Base-by-base conservation (phyloP, 1,284 basidiomycete genomes). In the Trichosporon sp. region DNA sequence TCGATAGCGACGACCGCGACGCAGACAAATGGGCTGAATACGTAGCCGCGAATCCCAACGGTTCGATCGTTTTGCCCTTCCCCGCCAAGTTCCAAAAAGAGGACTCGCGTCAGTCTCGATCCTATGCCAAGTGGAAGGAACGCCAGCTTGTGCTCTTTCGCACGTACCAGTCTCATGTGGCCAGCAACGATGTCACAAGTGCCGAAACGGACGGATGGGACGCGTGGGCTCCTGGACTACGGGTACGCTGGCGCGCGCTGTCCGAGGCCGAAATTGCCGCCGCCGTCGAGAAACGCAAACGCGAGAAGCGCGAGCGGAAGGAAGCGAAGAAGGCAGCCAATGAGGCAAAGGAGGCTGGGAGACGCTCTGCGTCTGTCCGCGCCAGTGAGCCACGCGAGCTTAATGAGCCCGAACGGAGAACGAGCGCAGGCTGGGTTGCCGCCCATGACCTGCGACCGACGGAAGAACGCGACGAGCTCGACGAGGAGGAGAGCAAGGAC, bases 401-500 rank as follows among this genome's bases (percentile, higher is more conserved):
- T 19, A 6, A 10, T 40, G 10, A 54, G 51, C 8, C 51, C 51
- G 51, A 54, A 11, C 51, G 8, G 43, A 19, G 51, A 54, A 54
- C 51, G 19, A 54, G 21, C 19, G 19, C 51, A 3, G 8, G 19
- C 19, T 54, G 51, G 51, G 51, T 54, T 8, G 51, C 51, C 0
- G 51, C 21, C 19, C 21, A 59, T 26, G 21, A 59, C 21, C 5
- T 10, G 5, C 21, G 21, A 8, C 31, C 14, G 59, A 16, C 7
- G 6, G 14, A 63, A 32, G 59, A 35, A 4, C 59, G 16, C 14
- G 59, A 63, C 14, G 59, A 63, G 59, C 31, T 63, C 31, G 59
- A 63, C 35, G 59, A 63, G 31, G 59, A 63, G 31, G 59, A 63
- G 31, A 35, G 16, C 59, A 63, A 63, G 59, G 16, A 35, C 6